Conservation (phyloP, 345 rosid species). For the Microthlaspi erraticum region DNA sequence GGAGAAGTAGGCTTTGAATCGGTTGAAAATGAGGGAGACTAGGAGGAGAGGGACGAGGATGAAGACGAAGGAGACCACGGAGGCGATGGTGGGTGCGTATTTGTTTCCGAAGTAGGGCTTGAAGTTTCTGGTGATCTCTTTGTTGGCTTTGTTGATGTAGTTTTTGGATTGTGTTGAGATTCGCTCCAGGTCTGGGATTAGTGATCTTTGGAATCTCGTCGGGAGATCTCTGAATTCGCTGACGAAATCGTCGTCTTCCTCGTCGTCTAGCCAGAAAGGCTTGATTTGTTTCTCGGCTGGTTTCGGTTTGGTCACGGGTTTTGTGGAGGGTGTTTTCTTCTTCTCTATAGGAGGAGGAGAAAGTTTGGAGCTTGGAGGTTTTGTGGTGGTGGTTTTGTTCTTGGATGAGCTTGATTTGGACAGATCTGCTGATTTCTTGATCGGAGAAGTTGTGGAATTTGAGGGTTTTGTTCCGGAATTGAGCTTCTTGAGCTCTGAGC, state of each 20-base stretch:
- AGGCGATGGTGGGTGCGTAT: slow-evolving; percentile 74
- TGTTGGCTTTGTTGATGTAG: slow-evolving; percentile 78
- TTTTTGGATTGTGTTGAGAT: slow-evolving; percentile 75
- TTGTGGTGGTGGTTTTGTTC: slow-evolving; percentile 62
- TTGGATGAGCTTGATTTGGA: slow-evolving; percentile 54
- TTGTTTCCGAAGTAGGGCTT: slow-evolving; percentile 80
- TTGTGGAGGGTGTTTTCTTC: slow-evolving; percentile 45
- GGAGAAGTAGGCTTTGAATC: slow-evolving; percentile 85
- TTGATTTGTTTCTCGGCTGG: slow-evolving; percentile 40
- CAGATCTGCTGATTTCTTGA: slow-evolving; percentile 60
- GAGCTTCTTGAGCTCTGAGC: slow-evolving; percentile 55
- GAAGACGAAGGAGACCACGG: slow-evolving; percentile 70
- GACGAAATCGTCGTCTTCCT: slow-evolving; percentile 65
- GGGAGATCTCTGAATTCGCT: slow-evolving; percentile 82
- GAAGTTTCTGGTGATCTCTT: slow-evolving; percentile 79
- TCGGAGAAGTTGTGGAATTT: slow-evolving; percentile 47
- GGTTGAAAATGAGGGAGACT: slow-evolving; percentile 77
- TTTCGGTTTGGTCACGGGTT: slow-evolving; percentile 45
- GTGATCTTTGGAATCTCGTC: slow-evolving; percentile 64
- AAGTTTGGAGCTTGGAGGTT: slow-evolving; percentile 36
- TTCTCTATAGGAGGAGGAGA: slow-evolving; percentile 38
- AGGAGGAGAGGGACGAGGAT: slow-evolving; percentile 72
- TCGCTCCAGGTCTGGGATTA: slow-evolving; percentile 81
- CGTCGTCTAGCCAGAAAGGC: slow-evolving; percentile 66
- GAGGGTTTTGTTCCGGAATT: slow-evolving; percentile 51